Evolutionary conservation across 2,329 filamentous ascomycete species (phyloP).

Genomic region (Fusarium citri): DNA sequence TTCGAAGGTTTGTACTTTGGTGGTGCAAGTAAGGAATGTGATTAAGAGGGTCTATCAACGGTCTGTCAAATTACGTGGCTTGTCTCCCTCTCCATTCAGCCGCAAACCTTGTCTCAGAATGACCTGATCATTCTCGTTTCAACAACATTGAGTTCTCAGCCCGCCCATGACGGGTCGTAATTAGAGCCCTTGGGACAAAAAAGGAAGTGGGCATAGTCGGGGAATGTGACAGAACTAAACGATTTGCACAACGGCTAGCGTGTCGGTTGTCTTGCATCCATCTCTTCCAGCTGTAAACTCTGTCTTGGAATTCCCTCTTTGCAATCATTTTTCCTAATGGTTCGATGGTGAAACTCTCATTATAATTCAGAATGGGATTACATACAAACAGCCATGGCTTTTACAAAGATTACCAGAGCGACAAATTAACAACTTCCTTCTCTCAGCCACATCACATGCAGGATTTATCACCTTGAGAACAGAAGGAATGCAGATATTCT

Average conservation of each 20-base stretch:
- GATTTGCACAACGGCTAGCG: neutral
- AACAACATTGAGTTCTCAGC: neutral
- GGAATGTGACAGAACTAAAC: neutral
- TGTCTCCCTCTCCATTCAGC: neutral
- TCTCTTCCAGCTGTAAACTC: neutral
- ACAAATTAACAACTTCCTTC: neutral
- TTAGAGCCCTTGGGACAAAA: neutral
- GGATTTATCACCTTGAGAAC: neutral
- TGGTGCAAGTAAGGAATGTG: constrained; percentile 1
- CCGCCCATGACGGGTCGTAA: neutral
- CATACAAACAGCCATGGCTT: neutral
- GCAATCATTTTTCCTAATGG: neutral
- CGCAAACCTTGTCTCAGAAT: neutral
- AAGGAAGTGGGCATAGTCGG: neutral
- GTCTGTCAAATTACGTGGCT: neutral
- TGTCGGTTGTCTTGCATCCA: neutral
- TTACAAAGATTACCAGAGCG: neutral
- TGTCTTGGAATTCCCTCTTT: neutral
- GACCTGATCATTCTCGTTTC: neutral
- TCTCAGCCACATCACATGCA: constrained; percentile 3
- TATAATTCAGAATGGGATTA: neutral
- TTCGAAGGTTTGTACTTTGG: neutral
- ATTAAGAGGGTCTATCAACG: neutral
- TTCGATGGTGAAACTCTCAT: neutral
- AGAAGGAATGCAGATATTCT: neutral